Evolutionary conservation across 2,329 filamentous ascomycete genomes (phyloP).

Genomic region (Waltergamsia citrina): DNA sequence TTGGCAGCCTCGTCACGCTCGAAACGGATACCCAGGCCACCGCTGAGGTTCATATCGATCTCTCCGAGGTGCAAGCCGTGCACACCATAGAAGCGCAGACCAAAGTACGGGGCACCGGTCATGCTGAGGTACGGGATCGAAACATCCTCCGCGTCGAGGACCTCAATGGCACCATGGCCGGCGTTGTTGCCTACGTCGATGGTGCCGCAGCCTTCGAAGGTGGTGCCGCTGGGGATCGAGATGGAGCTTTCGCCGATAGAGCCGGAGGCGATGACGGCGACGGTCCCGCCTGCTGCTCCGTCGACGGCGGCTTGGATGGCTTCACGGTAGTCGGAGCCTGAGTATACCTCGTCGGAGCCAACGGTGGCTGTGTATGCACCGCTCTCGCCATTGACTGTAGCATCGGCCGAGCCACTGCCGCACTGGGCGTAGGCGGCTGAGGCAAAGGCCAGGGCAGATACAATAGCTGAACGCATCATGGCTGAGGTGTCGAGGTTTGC

Average conservation of each 20-base stretch:
- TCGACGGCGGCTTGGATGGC: slow-evolving; percentile 46
- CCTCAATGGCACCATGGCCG: slow-evolving; percentile 45
- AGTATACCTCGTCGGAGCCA: slow-evolving; percentile 36
- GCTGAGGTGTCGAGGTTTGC: too few species aligned
- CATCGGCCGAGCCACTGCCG: slow-evolving; percentile 35
- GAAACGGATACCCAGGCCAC: slow-evolving; percentile 46
- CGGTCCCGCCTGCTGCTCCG: slow-evolving; percentile 41
- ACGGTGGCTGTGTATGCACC: slow-evolving; percentile 31
- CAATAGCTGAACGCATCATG: too few species aligned
- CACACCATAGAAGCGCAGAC: slow-evolving; percentile 44
- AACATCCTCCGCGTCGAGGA: slow-evolving; percentile 34
- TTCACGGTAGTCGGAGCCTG: slow-evolving; percentile 40
- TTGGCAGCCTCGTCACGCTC: slow-evolving; percentile 44
- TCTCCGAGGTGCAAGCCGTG: slow-evolving; percentile 35
- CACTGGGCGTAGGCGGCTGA: slow-evolving; percentile 31
- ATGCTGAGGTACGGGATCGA: slow-evolving; percentile 46
- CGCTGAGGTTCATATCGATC: slow-evolving; percentile 44
- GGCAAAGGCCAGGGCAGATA: slow-evolving; percentile 30
- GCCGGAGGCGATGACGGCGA: slow-evolving; percentile 43
- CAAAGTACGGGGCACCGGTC: slow-evolving; percentile 49
- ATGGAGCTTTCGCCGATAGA: slow-evolving; percentile 45
- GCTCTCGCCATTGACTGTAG: slow-evolving; percentile 34
- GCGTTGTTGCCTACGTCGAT: slow-evolving; percentile 32
- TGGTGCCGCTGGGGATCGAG: slow-evolving; percentile 40
- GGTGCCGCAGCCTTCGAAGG: slow-evolving; percentile 48